Evolutionary conservation across 768 basidiomycete species (phyloP), one percentile per base, ranked within the genome.

Genomic region (Leucocoprinus sp.): DNA sequence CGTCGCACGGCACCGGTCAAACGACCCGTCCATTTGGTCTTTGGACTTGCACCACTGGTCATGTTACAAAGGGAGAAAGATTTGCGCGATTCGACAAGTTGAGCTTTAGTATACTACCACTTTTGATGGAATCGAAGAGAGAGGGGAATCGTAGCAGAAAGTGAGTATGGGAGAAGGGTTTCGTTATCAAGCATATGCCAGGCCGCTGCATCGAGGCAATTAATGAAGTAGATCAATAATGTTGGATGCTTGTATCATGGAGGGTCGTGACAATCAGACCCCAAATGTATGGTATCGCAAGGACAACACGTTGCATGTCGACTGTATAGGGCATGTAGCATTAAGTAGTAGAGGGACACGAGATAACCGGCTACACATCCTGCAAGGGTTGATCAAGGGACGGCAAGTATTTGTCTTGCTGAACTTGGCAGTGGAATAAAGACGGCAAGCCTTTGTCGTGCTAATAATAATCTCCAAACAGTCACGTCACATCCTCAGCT

Each of bases 1-100:
- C 81, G 77, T 6, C 80, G 73, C 57, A 82, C 67, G 42, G 67
- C 74, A 38, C 68, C 71, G 40, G 76, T 76, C 65, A 84, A 72
- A 40, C 82, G 79, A 31, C 55, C 48, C 15, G 68, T 62, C 61
- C 82, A 80, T 56, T 74, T 67, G 36, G 72, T 67, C 56, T 66
- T 72, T 52, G 62, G 55, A 50, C 54, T 62, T 44, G 57, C 61
- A 45, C 58, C 61, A 57, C 60, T 63, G 15, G 50, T 49, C 37
- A 50, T 52, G 42, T 39, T 27, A 19, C 15, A 40, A 14, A 50
- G 26, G 37, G 41, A 37, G 24, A 14, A 12, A 42, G 14, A 33
- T 45, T 28, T 34, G 44, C 39, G 14, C 31, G 31, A 14, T 5
- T 31, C n/a, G 6, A 35, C 38, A 39, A 28, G 42, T 42, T 8